Percentiles rank a stretch among this genome's conserved stretches.
Evolutionary conservation across 179 eudicot genomes (phyloP).

Genomic region (Beta corolliflora): DNA sequence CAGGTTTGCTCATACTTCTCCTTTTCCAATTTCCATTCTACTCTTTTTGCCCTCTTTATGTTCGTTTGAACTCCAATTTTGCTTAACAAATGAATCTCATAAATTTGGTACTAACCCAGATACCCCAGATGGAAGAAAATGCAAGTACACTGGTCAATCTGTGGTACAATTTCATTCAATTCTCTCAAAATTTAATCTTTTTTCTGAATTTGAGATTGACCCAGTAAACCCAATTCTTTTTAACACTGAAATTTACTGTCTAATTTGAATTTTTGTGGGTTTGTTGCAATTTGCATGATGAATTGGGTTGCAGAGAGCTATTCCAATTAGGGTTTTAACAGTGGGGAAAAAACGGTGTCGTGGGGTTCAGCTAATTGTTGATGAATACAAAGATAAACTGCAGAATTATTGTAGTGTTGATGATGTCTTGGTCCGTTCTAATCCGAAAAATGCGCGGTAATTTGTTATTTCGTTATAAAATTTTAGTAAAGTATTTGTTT

Average conservation of each 20-base stretch:
- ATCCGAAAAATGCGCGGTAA: constrained; percentile 81
- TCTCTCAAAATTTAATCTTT: neutral
- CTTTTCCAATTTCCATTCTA: neutral
- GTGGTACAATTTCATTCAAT: constrained; percentile 35
- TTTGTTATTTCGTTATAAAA: neutral
- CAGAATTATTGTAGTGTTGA: constrained; percentile 59
- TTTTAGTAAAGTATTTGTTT: neutral
- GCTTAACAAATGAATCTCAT: neutral
- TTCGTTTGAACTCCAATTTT: neutral
- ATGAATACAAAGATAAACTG: constrained; percentile 69
- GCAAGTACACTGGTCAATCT: constrained; percentile 64
- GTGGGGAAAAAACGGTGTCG: constrained; percentile 71
- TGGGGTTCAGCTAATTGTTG: constrained; percentile 71
- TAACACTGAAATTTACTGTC: neutral
- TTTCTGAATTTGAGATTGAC: neutral
- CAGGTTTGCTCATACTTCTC: constrained; percentile 22
- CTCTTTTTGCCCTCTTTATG: neutral
- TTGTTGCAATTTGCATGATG: constrained; percentile 1
- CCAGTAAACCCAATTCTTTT: neutral
- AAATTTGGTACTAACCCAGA: neutral
- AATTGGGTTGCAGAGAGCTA: constrained; percentile 48
- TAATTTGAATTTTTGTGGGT: neutral
- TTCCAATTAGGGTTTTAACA: constrained; percentile 68
- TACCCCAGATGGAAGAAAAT: constrained; percentile 34
- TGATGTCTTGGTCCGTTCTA: constrained; percentile 64